phyloP scores from a whole-genome alignment of 148 eudicot genomes.

The Persicaria tinctoria region DNA sequence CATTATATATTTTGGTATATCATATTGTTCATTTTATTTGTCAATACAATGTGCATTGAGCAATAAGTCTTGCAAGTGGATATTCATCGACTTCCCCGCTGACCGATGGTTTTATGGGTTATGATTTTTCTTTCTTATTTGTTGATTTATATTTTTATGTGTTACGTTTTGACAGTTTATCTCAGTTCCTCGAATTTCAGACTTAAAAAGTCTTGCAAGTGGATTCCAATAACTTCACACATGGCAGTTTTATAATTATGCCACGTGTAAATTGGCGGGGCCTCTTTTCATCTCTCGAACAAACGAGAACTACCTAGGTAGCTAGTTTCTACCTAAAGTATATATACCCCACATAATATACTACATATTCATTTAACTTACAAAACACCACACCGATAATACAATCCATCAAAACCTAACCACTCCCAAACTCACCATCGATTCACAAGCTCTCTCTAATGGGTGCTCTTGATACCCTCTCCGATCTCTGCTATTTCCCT shows the following conservation, averaged over 20 bases:
- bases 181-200: too few relatives aligned
- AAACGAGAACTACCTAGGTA: not conserved
- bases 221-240: not conserved
- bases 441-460: slow-evolving; percentile 9
- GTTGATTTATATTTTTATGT: too few relatives aligned
- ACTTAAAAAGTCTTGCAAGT: not conserved
- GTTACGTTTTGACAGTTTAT: too few relatives aligned
- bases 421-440: too few relatives aligned
- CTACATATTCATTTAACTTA: not conserved
- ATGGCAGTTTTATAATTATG: not conserved
- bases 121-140: too few relatives aligned
- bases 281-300: not conserved
- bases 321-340: not conserved
- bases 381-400: not conserved
- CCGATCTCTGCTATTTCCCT: slow-evolving; percentile 21
- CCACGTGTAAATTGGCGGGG: not conserved
- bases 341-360: not conserved
- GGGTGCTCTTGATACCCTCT: slow-evolving; percentile 30
- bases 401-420: too few relatives aligned
- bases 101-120: too few relatives aligned
- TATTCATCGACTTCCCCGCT: not conserved
- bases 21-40: too few relatives aligned
- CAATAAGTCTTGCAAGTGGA: not conserved
- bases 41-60: too few relatives aligned
- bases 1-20: too few relatives aligned